phyloP scores from a whole-genome alignment of 1,139 yeast species.

The Ashbya aceris region DNA sequence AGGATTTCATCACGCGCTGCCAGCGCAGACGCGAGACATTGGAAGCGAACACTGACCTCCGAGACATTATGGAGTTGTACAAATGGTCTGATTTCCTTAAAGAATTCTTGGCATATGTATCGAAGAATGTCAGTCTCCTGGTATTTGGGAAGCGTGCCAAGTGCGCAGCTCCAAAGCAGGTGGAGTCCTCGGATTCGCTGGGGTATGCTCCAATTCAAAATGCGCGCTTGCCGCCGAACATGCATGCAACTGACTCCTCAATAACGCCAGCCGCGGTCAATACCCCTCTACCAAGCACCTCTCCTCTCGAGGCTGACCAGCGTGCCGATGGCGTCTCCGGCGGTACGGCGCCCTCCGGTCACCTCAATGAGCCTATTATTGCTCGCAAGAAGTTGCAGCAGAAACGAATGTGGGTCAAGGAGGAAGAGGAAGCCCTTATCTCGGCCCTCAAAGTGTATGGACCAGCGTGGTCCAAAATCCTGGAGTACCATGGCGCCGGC shows the following conservation, averaged over 20 bases:
- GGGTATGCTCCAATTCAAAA: neutral
- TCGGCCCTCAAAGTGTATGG: constrained; percentile 76
- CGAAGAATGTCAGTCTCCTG: constrained; percentile 61
- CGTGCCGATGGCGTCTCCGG: neutral
- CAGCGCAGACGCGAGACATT: constrained; percentile 56
- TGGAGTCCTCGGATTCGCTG: neutral
- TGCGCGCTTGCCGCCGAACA: constrained; percentile 6
- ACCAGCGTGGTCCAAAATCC: constrained; percentile 85
- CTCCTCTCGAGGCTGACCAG: neutral
- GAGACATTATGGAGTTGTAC: constrained; percentile 48
- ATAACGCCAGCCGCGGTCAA: neutral
- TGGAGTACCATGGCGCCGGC: constrained; percentile 86
- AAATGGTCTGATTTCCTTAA: constrained; percentile 68
- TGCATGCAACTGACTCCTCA: constrained; percentile 9
- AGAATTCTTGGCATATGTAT: constrained; percentile 68
- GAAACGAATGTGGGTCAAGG: constrained; percentile 67
- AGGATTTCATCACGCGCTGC: constrained; percentile 40
- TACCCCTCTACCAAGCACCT: neutral
- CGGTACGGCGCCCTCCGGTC: neutral
- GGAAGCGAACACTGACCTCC: constrained; percentile 39
- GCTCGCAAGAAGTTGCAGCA: constrained; percentile 19
- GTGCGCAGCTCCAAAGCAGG: constrained; percentile 10
- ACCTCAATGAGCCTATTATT: neutral
- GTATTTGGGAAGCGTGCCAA: constrained; percentile 61
- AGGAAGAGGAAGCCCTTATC: constrained; percentile 77